phyloP scores from a whole-genome alignment of 345 rosid genomes.

The Mercurialis annua region DNA sequence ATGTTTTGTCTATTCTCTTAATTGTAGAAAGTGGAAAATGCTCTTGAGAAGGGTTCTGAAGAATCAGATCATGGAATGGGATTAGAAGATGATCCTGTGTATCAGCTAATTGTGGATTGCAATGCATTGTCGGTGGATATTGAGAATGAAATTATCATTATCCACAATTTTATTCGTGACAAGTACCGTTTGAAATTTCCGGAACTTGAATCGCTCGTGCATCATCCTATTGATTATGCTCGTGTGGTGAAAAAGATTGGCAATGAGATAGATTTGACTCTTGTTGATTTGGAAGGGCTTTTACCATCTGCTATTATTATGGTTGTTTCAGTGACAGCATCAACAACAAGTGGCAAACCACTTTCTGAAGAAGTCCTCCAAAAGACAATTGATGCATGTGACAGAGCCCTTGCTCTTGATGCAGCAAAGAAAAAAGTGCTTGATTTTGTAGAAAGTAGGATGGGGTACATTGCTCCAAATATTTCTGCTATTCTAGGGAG shows the following conservation, averaged over 20 bases:
- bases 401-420: constrained; percentile 83
- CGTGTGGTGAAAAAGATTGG: constrained; percentile 89
- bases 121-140: constrained; percentile 83
- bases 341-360: constrained; percentile 88
- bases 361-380: constrained; percentile 77
- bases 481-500: constrained; percentile 90
- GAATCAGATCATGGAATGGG: constrained; percentile 56
- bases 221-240: constrained; percentile 90
- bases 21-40: constrained; percentile 78
- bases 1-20: constrained; percentile 10
- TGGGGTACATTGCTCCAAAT: constrained; percentile 96
- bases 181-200: constrained; percentile 82
- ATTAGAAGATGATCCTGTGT: constrained; percentile 91
- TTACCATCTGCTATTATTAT: constrained; percentile 83
- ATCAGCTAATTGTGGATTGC: constrained; percentile 86
- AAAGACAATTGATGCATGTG: constrained; percentile 81
- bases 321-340: constrained; percentile 94
- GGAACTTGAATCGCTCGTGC: constrained; percentile 89
- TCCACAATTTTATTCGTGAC: constrained; percentile 86
- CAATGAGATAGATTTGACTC: constrained; percentile 80
- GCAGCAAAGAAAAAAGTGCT: constrained; percentile 76
- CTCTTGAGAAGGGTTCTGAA: constrained; percentile 64
- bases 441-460: constrained; percentile 92
- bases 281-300: constrained; percentile 85
- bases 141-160: constrained; percentile 82